Conservation (phyloP, 768 basidiomycete species). For the Lactifluus volemus region DNA sequence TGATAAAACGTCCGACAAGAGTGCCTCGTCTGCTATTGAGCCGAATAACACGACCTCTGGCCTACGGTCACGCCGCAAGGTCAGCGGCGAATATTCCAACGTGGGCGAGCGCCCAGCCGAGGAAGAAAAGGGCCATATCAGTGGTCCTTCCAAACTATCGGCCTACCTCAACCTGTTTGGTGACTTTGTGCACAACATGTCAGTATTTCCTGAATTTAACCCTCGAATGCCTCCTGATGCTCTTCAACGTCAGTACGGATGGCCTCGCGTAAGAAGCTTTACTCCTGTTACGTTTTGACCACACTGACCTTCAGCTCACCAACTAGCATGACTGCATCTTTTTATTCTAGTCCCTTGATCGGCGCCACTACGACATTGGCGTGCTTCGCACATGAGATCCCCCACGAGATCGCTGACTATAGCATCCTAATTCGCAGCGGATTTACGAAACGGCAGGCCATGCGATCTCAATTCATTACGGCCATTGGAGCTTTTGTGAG, state of each 20-base stretch:
- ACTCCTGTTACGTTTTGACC: slow-evolving; percentile 14
- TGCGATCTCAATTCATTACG: slow-evolving; percentile 89
- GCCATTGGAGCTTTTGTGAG: slow-evolving; percentile 89
- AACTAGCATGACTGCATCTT: slow-evolving; percentile 85
- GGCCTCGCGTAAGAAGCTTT: slow-evolving; percentile 67
- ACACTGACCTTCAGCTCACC: background rate
- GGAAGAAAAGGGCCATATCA: slow-evolving; percentile 23
- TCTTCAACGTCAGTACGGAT: slow-evolving; percentile 60
- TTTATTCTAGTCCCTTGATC: slow-evolving; percentile 90
- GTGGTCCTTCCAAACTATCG: slow-evolving; percentile 71
- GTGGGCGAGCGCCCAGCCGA: slow-evolving; percentile 21
- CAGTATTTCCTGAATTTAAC: slow-evolving; percentile 22
- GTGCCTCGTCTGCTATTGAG: slow-evolving; percentile 40
- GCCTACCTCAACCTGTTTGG: slow-evolving; percentile 91
- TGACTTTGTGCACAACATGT: slow-evolving; percentile 94
- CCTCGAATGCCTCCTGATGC: slow-evolving; percentile 18
- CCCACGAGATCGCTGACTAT: slow-evolving; percentile 95
- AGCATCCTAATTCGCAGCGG: slow-evolving; percentile 88
- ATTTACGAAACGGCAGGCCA: slow-evolving; percentile 84
- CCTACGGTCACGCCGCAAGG: slow-evolving; percentile 30
- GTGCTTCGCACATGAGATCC: slow-evolving; percentile 92
- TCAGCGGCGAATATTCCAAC: slow-evolving; percentile 20
- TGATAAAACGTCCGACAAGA: slow-evolving; percentile 25
- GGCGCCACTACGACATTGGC: slow-evolving; percentile 93
- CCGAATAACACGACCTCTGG: slow-evolving; percentile 34